Conservation (phyloP, 805 yeast species). For the Candida broadrunensis region DNA sequence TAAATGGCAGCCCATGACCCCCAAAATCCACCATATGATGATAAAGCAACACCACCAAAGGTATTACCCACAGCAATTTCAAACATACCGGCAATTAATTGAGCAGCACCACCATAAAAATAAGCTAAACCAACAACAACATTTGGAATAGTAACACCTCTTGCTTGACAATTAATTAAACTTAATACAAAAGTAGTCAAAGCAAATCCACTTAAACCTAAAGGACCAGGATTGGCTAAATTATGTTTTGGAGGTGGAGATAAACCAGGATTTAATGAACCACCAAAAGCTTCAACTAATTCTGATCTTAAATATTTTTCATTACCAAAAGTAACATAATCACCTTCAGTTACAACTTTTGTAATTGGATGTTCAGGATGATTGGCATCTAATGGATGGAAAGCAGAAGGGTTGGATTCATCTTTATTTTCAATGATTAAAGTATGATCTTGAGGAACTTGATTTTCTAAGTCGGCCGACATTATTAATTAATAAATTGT, state of each 20-base stretch:
- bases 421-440: constrained; percentile 14
- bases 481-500: constrained; percentile 10
- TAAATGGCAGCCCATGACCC: constrained; percentile 65
- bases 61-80: constrained; percentile 75
- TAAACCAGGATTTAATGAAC: constrained; percentile 70
- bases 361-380: constrained; percentile 18
- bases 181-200: constrained; percentile 66
- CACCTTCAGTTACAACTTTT: constrained; percentile 46
- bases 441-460: constrained; percentile 28
- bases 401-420: constrained; percentile 2
- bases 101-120: constrained; percentile 73
- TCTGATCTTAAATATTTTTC: constrained; percentile 64
- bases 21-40: constrained; percentile 75
- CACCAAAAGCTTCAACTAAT: constrained; percentile 71
- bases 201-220: constrained; percentile 72
- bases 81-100: constrained; percentile 71
- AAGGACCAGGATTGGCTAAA: constrained; percentile 72
- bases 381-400: not conserved
- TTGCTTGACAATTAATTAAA: constrained; percentile 59
- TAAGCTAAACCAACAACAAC: constrained; percentile 64
- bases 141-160: constrained; percentile 61
- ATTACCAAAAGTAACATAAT: constrained; percentile 68
- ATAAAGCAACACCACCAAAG: constrained; percentile 65
- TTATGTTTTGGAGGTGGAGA: constrained; percentile 40
- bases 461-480: constrained; percentile 36